Percentiles rank a stretch among this genome's conserved stretches.
Evolutionary conservation across 2,329 filamentous ascomycete species (phyloP).

Genomic region (Lasiodiplodia sp.): DNA sequence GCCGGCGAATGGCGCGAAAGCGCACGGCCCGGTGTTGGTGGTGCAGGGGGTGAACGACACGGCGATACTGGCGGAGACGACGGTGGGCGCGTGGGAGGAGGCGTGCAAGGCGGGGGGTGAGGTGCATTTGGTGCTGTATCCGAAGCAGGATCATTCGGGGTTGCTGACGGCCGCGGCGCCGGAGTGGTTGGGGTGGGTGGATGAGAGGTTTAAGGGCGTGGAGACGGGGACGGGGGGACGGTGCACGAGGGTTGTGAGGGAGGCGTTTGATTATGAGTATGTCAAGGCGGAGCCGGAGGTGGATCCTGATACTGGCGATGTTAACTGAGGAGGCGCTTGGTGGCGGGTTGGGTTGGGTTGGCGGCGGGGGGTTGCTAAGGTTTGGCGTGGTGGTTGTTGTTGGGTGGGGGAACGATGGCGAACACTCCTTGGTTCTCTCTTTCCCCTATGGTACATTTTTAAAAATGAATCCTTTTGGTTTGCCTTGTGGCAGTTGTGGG

Average conservation of each 20-base stretch:
- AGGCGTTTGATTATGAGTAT: neutral
- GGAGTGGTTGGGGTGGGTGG: neutral
- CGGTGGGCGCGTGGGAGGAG: neutral
- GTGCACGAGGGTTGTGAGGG: neutral
- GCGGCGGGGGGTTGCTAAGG: fast-evolving
- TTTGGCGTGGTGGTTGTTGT: conserved; percentile 27
- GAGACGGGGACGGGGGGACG: neutral
- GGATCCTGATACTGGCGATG: neutral
- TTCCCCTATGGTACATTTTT: conserved; percentile 36
- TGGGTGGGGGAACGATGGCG: conserved; percentile 37
- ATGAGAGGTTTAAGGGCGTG: neutral
- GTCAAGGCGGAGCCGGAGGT: neutral
- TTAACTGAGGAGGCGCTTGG: too few relatives aligned
- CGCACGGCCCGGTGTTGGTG: neutral
- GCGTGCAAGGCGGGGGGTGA: neutral
- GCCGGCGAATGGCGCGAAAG: neutral
- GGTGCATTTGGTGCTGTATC: neutral
- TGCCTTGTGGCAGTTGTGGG: conserved; percentile 17
- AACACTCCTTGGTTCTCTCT: conserved; percentile 41
- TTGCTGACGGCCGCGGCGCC: neutral
- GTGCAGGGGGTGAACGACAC: neutral
- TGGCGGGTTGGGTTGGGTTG: too few relatives aligned
- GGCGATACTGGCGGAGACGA: neutral
- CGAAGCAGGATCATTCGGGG: neutral
- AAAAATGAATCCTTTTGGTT: conserved; percentile 29